Conservation (phyloP, 805 yeast species). For the Metschnikowia proteae region DNA sequence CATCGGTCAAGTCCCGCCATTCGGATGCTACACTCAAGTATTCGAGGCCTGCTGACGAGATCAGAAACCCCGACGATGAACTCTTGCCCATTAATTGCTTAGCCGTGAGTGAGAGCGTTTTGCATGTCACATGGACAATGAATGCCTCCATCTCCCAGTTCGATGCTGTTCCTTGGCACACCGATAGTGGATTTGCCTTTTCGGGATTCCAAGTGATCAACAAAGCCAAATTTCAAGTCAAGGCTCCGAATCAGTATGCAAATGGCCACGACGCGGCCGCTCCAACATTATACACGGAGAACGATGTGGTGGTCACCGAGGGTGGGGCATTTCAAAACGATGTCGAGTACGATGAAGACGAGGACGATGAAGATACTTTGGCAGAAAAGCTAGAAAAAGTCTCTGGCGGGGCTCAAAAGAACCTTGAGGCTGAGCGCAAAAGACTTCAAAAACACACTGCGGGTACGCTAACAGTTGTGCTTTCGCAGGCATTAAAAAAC, state of each 20-base stretch:
- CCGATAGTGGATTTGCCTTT: conserved; percentile 26
- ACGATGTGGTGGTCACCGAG: conserved; percentile 54
- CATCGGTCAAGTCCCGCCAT: conserved; percentile 47
- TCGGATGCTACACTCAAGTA: conserved; percentile 44
- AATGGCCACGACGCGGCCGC: conserved; percentile 52
- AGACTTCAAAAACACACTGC: conserved; percentile 49
- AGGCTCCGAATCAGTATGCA: conserved; percentile 39
- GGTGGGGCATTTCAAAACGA: conserved; percentile 59
- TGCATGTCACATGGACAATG: conserved; percentile 54
- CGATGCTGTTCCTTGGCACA: conserved; percentile 51
- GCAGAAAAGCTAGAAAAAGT: conserved; percentile 52
- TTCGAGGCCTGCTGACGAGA: conserved; percentile 43
- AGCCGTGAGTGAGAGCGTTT: conserved; percentile 19
- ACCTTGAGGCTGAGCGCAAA: conserved; percentile 34
- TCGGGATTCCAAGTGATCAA: conserved; percentile 22
- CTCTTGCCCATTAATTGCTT: conserved; percentile 24
- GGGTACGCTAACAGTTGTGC: conserved; percentile 67
- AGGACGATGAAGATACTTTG: conserved; percentile 42
- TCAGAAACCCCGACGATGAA: conserved; percentile 29
- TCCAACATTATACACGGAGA: conserved; percentile 56
- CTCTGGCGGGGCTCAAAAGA: conserved; percentile 21
- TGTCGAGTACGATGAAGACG: conserved; percentile 45
- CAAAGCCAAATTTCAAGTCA: conserved; percentile 41
- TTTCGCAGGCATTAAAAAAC: conserved; percentile 82
- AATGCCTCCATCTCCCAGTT: conserved; percentile 54